A percentile compares a stretch with the other conserved stretches of the same genome.
Evolutionary conservation across 345 rosid species (phyloP).

Genomic region (Trapa bicornis): DNA sequence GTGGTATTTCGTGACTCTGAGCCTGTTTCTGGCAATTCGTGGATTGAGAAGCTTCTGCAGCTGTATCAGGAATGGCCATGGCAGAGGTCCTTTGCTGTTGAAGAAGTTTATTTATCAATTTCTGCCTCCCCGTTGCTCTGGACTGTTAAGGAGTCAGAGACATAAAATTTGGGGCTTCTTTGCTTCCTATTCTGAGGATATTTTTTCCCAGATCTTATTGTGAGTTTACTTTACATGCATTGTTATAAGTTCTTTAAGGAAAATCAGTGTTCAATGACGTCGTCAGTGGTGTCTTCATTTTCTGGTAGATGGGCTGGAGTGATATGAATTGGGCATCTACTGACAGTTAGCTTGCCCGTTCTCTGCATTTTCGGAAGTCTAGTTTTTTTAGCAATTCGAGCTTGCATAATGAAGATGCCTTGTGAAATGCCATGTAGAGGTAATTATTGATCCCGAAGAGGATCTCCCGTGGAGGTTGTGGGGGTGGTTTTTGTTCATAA

Average conservation of each 20-base stretch:
- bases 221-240: neutral
- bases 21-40: too few species aligned
- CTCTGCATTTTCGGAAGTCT: neutral
- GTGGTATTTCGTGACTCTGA: too few species aligned
- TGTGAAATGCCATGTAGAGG: conserved; percentile 11
- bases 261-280: neutral
- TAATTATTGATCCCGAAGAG: conserved; percentile 23
- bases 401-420: neutral
- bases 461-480: conserved; percentile 22
- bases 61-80: neutral
- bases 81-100: neutral
- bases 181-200: neutral
- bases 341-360: neutral
- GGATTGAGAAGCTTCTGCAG: neutral
- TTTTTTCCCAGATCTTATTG: neutral
- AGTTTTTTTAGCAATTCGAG: neutral
- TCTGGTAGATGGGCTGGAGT: neutral
- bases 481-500: conserved; percentile 33
- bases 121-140: neutral
- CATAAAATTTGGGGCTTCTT: neutral
- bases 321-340: neutral
- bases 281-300: neutral
- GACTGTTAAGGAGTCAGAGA: neutral
- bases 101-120: neutral
- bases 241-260: neutral